Conservation (phyloP, 2,329 filamentous ascomycete species). For the Fusarium sp. region DNA sequence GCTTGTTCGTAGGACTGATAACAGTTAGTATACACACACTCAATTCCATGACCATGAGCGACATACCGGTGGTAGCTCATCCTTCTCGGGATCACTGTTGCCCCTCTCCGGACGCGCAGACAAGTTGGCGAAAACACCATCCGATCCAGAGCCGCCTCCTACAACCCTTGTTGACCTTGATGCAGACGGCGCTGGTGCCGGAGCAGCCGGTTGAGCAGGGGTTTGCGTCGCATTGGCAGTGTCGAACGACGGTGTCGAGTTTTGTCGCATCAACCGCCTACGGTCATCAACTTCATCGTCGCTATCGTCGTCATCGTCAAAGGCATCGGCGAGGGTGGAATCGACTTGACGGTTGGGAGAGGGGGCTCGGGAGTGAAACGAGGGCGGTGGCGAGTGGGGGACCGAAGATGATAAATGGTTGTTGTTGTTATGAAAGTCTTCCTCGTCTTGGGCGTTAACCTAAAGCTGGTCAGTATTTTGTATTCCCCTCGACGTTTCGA, state of each 20-base stretch:
- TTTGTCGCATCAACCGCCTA: slow-evolving; percentile 84
- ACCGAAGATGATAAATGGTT: slow-evolving; percentile 48
- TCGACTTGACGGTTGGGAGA: slow-evolving; percentile 68
- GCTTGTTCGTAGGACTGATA: slow-evolving; percentile 95
- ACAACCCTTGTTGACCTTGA: slow-evolving; percentile 63
- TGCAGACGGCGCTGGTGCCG: slow-evolving; percentile 47
- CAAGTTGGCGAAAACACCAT: slow-evolving; percentile 96
- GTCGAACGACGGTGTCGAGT: slow-evolving; percentile 49
- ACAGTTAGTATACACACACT: slow-evolving; percentile 49
- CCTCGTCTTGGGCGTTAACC: slow-evolving; percentile 70
- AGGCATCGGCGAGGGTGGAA: slow-evolving; percentile 89
- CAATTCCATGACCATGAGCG: not conserved
- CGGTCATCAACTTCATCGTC: slow-evolving; percentile 81
- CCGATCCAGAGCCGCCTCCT: slow-evolving; percentile 81
- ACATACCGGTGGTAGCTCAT: slow-evolving; percentile 93
- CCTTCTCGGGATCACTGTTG: slow-evolving; percentile 79
- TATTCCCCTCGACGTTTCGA: too few species aligned
- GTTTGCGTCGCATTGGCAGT: slow-evolving; percentile 34
- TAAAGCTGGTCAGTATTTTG: slow-evolving; percentile 47
- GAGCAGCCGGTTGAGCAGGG: slow-evolving; percentile 23
- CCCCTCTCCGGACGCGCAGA: slow-evolving; percentile 88
- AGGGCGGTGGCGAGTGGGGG: slow-evolving; percentile 77
- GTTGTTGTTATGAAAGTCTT: slow-evolving; percentile 55
- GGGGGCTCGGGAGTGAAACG: slow-evolving; percentile 87
- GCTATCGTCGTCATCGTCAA: slow-evolving; percentile 83